Conservation (phyloP, 768 basidiomycete genomes). For the Boletus tomentosulus region DNA sequence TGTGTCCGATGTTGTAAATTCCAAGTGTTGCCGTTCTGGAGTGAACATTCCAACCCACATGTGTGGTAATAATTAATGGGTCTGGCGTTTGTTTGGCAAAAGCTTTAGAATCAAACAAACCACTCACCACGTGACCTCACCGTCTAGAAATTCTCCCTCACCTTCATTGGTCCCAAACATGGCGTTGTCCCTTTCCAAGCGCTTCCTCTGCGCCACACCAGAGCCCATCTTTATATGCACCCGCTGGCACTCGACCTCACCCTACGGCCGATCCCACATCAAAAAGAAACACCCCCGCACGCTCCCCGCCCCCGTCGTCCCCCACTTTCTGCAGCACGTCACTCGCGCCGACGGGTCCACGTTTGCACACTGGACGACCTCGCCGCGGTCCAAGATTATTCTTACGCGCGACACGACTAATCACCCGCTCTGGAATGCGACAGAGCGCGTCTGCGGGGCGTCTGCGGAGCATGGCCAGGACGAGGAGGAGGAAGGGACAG, state of each 20-base stretch:
- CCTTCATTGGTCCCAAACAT: constrained; percentile 1
- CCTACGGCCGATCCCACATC: constrained; percentile 82
- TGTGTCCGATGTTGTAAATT: too few relatives aligned
- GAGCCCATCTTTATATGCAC: not conserved
- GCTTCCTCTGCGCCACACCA: not conserved
- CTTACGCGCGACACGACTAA: constrained; percentile 87
- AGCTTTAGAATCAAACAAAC: constrained; percentile 18
- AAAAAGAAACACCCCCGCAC: constrained; percentile 63
- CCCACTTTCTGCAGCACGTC: constrained; percentile 82
- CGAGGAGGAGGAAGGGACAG: constrained; percentile 68
- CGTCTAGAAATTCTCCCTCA: too few relatives aligned
- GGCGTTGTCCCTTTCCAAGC: constrained; percentile 14
- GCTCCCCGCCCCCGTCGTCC: constrained; percentile 80
- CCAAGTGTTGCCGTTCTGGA: too few relatives aligned
- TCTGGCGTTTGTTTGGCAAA: constrained; percentile 19
- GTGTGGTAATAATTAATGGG: too few relatives aligned
- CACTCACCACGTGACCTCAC: not conserved
- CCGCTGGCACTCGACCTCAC: constrained; percentile 61
- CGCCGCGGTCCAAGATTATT: constrained; percentile 70
- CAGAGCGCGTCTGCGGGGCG: constrained; percentile 46
- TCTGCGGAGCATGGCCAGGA: constrained; percentile 44
- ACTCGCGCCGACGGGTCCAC: constrained; percentile 86
- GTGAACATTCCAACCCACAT: too few relatives aligned
- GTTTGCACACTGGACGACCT: constrained; percentile 85
- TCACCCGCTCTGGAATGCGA: constrained; percentile 82